phyloP scores from a whole-genome alignment of 257 asterid species.

The Solanum pennellii region DNA sequence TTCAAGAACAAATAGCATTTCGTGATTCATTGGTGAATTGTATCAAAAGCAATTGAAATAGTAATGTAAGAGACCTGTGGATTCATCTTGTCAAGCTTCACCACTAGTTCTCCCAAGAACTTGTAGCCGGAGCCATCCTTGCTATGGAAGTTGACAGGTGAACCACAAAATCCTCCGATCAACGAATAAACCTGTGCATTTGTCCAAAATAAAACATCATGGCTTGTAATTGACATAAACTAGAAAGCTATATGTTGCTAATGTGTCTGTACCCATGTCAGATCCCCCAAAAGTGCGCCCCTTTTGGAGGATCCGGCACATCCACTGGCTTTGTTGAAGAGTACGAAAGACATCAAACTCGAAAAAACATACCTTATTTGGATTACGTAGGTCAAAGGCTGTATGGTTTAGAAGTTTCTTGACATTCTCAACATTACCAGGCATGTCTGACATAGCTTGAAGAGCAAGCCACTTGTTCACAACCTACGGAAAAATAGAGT shows the following conservation, averaged over 20 bases:
- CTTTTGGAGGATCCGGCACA: background rate
- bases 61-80: slow-evolving; percentile 46
- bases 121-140: slow-evolving; percentile 76
- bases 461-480: slow-evolving; percentile 67
- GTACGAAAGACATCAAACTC: background rate
- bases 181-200: slow-evolving; percentile 59
- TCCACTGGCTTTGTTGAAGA: background rate
- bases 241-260: background rate
- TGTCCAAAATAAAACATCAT: background rate
- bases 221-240: background rate
- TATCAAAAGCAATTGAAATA: background rate
- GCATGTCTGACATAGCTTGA: slow-evolving; percentile 63
- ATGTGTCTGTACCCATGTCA: accelerated
- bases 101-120: slow-evolving; percentile 62
- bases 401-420: slow-evolving; percentile 59
- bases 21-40: background rate
- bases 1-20: background rate
- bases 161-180: slow-evolving; percentile 69
- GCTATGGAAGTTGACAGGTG: slow-evolving; percentile 60
- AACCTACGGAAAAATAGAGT: slow-evolving; percentile 26
- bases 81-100: slow-evolving; percentile 74
- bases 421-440: slow-evolving; percentile 73
- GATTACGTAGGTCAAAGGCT: slow-evolving; percentile 72
- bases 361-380: slow-evolving; percentile 47
- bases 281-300: background rate